A percentile compares a stretch with the other conserved stretches of the same genome.
Conservation (phyloP, 768 basidiomycete species). For the Naganishia antarctica region DNA sequence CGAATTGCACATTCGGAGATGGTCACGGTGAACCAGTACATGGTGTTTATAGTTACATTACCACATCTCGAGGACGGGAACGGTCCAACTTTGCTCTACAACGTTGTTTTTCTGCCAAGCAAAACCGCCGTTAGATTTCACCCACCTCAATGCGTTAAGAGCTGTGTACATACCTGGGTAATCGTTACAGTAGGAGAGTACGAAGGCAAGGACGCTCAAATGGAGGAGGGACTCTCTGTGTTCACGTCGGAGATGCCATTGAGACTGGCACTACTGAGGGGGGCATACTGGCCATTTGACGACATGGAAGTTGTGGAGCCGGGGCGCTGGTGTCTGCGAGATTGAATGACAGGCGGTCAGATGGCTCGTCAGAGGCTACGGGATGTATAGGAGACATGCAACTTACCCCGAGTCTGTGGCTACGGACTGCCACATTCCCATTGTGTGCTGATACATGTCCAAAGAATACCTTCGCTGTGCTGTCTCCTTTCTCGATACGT, state of each 20-base stretch:
- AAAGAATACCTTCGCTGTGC: constrained; percentile 19
- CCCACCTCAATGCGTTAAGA: too few species aligned
- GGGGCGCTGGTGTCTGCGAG: background rate
- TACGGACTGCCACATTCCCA: background rate
- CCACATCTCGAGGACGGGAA: too few species aligned
- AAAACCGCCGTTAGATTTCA: too few species aligned
- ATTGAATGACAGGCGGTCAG: too few species aligned
- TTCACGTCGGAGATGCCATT: background rate
- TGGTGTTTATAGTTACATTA: too few species aligned
- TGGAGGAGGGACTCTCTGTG: background rate
- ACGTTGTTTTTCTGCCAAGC: too few species aligned
- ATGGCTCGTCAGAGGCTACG: background rate
- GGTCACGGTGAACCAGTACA: too few species aligned
- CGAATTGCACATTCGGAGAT: too few species aligned
- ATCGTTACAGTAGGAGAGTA: too few species aligned
- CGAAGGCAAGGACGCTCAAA: background rate
- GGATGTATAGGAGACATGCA: background rate
- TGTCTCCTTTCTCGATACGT: background rate
- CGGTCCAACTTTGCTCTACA: too few species aligned
- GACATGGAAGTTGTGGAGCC: background rate
- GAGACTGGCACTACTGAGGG: background rate
- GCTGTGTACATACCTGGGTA: too few species aligned
- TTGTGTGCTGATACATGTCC: constrained; percentile 16
- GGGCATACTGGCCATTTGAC: background rate
- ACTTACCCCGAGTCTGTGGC: background rate